Conservation (phyloP, 1,284 basidiomycete species). For the Pseudozyma sp. region DNA sequence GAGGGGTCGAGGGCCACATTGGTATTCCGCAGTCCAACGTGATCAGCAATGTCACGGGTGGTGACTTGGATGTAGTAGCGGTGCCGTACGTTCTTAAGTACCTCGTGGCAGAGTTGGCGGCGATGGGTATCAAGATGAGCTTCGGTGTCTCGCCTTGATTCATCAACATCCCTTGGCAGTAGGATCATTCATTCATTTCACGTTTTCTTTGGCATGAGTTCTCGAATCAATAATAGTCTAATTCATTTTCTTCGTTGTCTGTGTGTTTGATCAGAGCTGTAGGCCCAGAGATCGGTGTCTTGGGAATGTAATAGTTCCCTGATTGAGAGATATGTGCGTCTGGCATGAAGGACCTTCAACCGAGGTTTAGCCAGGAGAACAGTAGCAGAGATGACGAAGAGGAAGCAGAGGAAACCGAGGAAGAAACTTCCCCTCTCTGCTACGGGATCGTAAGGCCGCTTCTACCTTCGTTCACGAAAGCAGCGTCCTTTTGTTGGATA, state of each 20-base stretch:
- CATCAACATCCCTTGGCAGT: background rate
- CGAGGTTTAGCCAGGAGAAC: too few relatives aligned
- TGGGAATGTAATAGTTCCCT: too few relatives aligned
- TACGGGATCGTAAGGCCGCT: too few relatives aligned
- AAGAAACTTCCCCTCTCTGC: too few relatives aligned
- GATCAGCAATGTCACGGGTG: conserved; percentile 48
- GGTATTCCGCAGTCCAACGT: conserved; percentile 48
- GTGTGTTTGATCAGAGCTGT: background rate
- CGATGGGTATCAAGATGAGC: conserved; percentile 73
- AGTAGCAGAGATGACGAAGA: too few relatives aligned
- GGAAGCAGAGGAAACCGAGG: too few relatives aligned
- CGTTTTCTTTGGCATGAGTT: conserved; percentile 1
- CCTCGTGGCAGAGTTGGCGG: conserved; percentile 74
- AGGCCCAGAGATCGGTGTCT: too few relatives aligned
- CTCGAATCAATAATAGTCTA: background rate
- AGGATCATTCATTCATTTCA: too few relatives aligned
- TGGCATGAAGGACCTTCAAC: too few relatives aligned
- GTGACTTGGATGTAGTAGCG: conserved; percentile 72
- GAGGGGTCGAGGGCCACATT: conserved; percentile 46
- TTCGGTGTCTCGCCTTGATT: conserved; percentile 51
- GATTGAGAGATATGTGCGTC: too few relatives aligned
- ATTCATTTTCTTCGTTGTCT: background rate
- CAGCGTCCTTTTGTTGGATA: too few relatives aligned
- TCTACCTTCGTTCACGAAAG: too few relatives aligned
- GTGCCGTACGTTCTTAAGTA: conserved; percentile 83